These are phyloP conservation scores for Chlorella vulgaris DNA, from an alignment of 139 green algal genomes.

Conservation along the genomic window DNA sequence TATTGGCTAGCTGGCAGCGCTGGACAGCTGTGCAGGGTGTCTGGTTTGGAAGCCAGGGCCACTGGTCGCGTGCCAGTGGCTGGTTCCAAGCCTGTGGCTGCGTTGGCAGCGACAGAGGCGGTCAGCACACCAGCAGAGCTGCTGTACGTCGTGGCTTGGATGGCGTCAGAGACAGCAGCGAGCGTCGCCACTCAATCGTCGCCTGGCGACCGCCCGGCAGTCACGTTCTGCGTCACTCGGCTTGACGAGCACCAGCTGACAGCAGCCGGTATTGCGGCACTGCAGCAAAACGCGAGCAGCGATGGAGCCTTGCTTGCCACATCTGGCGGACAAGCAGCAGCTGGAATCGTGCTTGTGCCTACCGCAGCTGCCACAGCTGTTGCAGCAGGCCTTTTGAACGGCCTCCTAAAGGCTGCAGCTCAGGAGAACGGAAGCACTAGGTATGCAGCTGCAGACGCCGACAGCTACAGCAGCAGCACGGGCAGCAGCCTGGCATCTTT, in stretches of 20 bases:
- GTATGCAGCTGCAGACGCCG: background rate
- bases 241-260: background rate
- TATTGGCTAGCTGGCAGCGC: slow-evolving; percentile 17
- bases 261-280: background rate
- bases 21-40: slow-evolving; percentile 7
- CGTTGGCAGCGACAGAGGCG: background rate
- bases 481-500: background rate
- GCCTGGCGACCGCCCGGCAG: too few species aligned
- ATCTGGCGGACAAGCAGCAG: background rate
- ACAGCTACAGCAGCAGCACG: background rate
- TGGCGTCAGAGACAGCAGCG: background rate
- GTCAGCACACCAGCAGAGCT: background rate
- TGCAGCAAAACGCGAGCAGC: slow-evolving; percentile 4
- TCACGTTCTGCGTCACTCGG: background rate
- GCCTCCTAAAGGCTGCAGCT: slow-evolving; percentile 39
- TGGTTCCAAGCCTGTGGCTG: background rate
- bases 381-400: slow-evolving; percentile 32
- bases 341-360: background rate
- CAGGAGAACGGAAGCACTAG: slow-evolving; percentile 23
- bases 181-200: background rate
- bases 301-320: background rate
- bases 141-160: slow-evolving; percentile 17
- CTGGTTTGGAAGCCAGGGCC: slow-evolving; percentile 24
- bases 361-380: background rate
- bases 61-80: background rate